Base-by-base conservation (phyloP, 164 flowering plant species). In the Chimonanthus praecox region DNA sequence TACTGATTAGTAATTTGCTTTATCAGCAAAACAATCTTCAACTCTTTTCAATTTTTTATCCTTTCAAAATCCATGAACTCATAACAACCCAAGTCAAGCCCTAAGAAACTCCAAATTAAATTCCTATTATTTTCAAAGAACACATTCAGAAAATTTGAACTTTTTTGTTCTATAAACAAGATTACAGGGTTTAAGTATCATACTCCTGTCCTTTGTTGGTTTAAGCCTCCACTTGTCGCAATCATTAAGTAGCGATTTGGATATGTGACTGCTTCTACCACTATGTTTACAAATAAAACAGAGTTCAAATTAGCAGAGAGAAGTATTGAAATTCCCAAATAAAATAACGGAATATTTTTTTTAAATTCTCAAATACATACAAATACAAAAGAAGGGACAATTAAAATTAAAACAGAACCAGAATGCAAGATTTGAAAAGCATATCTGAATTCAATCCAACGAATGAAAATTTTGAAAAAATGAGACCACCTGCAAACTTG, bases 181-280 rank as follows among this genome's bases (percentile, higher is more conserved):
- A 5, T 47, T 18, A 68, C 9, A 1, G 43, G 47, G 54, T 15
- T 44, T 48, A 71, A 75, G 67, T 69, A 72, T 72, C 16, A 61
- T 88, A 95, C 99, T 89, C 99, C 99, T 62, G 99, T 95, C 75
- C 99, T 82, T 75, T 95, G 99, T 74, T 95, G 99, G 81, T 94
- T 94, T 75, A 94, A 84, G 64, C 99, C 99, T 83, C 97, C 99
- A 83, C 99, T 94, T 45, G 98, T 89, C 2, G 89, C 94, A 80
- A 95, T 91, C 79, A 79, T 67, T 83, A 95, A 79, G 80, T 87
- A 95, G 9, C 97, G 84, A 78, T 88, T 86, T 0, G 86, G 78
- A 3, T 48, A 77, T 7, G 94, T 95, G 46, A 82, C 68, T 20
- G 72, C 81, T 61, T 81, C 85, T 67, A 91, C 91, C 70, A 69